Evolutionary conservation across 2,329 filamentous ascomycete genomes (phyloP), one percentile per base, ranked within the genome.

Genomic region (Colletotrichum chrysophilum): DNA sequence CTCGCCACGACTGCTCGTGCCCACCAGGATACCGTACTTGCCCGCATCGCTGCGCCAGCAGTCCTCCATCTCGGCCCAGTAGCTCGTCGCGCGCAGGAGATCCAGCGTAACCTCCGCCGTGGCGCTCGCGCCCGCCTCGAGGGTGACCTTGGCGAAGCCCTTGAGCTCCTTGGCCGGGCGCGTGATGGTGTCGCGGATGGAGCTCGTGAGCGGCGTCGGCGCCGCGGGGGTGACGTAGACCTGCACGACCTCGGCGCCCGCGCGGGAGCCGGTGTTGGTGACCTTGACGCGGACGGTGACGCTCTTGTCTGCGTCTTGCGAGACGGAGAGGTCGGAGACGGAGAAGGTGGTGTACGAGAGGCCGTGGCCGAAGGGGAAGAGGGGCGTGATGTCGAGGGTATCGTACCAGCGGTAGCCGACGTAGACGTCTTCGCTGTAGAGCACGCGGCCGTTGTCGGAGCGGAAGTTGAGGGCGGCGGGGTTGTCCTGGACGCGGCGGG

Each of bases 381-480:
- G 88, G 65, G 89, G 86, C 6, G 91, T 88, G 65, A 10, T 79
- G 70, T 30, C 78, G 58, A 78, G 77, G 69, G 52, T 77, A 80
- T 95, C 93, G 80, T 94, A 95, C 83, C 91, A 94, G 21, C 93
- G 87, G 82, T 95, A 95, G 0, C 94, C 94, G 16, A 95, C 88
- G 80, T 93, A 95, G 43, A 95, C 87, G 67, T 93, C 93, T 82
- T 95, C 94, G 21, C 93, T 93, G 78, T 95, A 95, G 0, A 94
- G 84, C 2, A 92, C 91, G 61, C 91, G 87, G 43, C 93, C 89
- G 61, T 92, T 89, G 78, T 95, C 93, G 3, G 89, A 88, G 26
- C 87, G 85, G 80, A 91, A 95, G 84, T 93, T 95, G 74, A 93
- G 85, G 82, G 92, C 94, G 0, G 92, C 91, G 1, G 94, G 93